A percentile compares a stretch with the other conserved stretches of the same genome.
Evolutionary conservation across 1,284 basidiomycete species (phyloP).

Genomic region (Cryptococcus sp.): DNA sequence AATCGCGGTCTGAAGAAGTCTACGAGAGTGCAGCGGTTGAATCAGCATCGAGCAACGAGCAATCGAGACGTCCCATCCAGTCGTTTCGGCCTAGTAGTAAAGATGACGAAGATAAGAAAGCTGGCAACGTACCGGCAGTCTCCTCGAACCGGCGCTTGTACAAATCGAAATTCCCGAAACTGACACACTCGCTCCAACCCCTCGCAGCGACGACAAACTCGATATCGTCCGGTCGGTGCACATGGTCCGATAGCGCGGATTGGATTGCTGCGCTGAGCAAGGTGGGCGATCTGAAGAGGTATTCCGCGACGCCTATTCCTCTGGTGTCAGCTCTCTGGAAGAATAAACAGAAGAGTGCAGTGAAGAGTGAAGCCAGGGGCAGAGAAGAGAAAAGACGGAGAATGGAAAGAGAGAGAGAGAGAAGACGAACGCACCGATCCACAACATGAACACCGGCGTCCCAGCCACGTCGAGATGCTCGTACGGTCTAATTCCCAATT

Average conservation of each 20-base stretch:
- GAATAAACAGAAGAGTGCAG: no score
- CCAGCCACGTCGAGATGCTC: conserved; percentile 90
- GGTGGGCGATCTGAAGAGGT: conserved; percentile 74
- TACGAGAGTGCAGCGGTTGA: conserved; percentile 16
- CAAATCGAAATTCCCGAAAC: conserved; percentile 87
- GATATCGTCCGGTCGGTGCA: conserved; percentile 83
- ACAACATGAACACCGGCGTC: conserved; percentile 93
- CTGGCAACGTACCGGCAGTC: conserved; percentile 63
- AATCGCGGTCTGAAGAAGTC: conserved; percentile 86
- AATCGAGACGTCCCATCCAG: background rate
- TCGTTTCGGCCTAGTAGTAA: background rate
- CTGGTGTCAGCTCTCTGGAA: background rate
- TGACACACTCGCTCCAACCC: conserved; percentile 96
- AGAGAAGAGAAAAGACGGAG: background rate
- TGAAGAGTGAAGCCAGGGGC: no score
- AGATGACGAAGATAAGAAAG: background rate
- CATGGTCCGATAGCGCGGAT: conserved; percentile 75
- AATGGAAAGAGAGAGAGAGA: background rate
- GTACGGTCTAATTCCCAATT: conserved; percentile 83
- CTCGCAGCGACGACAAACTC: conserved; percentile 93
- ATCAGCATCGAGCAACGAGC: no score
- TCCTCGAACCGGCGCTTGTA: conserved; percentile 80
- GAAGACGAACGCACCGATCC: conserved; percentile 65
- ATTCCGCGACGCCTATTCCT: conserved; percentile 76
- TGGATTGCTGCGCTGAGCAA: conserved; percentile 71